phyloP scores from a whole-genome alignment of 768 basidiomycete species.

The Pholiota microspora region DNA sequence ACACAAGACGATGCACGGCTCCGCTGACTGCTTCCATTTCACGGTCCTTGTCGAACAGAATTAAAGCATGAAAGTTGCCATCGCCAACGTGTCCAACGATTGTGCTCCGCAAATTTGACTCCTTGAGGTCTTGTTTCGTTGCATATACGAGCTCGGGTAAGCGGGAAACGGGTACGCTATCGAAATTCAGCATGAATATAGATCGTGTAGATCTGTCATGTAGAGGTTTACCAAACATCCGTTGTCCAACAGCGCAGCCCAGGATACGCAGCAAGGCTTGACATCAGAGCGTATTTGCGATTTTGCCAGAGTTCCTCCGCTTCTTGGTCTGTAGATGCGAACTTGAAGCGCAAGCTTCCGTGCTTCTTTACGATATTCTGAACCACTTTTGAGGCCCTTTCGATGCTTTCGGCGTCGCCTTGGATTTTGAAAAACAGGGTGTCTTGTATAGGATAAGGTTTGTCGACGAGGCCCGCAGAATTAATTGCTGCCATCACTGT shows the following conservation, averaged over 20 bases:
- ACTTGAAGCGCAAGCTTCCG: slow-evolving; percentile 64
- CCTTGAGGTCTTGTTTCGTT: slow-evolving; percentile 74
- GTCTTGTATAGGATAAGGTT: slow-evolving; percentile 67
- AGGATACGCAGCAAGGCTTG: slow-evolving; percentile 61
- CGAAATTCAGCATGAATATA: neutral
- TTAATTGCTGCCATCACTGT: slow-evolving; percentile 81
- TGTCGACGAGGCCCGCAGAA: slow-evolving; percentile 55
- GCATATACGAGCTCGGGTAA: slow-evolving; percentile 71
- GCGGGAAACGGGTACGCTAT: slow-evolving; percentile 66
- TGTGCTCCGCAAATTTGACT: slow-evolving; percentile 56
- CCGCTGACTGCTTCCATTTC: slow-evolving; percentile 54
- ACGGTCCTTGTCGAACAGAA: slow-evolving; percentile 57
- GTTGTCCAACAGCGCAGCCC: slow-evolving; percentile 79
- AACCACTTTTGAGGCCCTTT: slow-evolving; percentile 56
- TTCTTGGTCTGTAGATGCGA: slow-evolving; percentile 73
- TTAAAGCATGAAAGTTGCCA: slow-evolving; percentile 55
- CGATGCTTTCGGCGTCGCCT: slow-evolving; percentile 60
- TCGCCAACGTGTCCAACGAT: slow-evolving; percentile 84
- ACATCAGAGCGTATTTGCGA: slow-evolving; percentile 80
- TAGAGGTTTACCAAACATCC: slow-evolving; percentile 74
- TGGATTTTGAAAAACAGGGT: slow-evolving; percentile 93
- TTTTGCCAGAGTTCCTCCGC: slow-evolving; percentile 81
- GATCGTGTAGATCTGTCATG: neutral
- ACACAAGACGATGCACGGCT: slow-evolving; percentile 69
- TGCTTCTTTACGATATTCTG: slow-evolving; percentile 64